Evolutionary conservation across 202 grass and related monocot genomes (phyloP).

Genomic region (Schoenoplectus triqueter): DNA sequence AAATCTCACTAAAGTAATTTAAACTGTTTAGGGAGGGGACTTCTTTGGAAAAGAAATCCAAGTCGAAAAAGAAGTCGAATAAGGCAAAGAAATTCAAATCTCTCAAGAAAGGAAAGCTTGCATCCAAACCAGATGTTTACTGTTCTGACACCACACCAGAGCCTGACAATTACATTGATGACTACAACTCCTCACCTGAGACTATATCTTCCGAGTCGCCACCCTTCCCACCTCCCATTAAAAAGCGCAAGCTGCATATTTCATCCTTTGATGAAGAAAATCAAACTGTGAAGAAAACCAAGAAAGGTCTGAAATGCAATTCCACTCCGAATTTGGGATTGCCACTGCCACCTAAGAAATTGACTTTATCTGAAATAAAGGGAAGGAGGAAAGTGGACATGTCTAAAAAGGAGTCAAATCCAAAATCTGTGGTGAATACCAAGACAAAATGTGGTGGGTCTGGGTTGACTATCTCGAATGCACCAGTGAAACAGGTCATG

Average conservation of each 20-base stretch:
- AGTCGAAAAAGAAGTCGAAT: constrained; percentile 76
- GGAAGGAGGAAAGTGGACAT: constrained; percentile 46
- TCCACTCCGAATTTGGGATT: constrained; percentile 44
- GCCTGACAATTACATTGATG: constrained; percentile 65
- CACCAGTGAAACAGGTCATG: constrained; percentile 74
- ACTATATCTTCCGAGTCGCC: constrained; percentile 67
- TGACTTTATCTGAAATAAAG: constrained; percentile 30
- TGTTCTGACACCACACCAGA: constrained; percentile 59
- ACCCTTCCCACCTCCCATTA: constrained; percentile 51
- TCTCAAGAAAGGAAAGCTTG: constrained; percentile 67
- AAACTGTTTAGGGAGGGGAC: constrained; percentile 34
- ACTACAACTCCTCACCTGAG: constrained; percentile 77
- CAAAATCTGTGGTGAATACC: constrained; percentile 47
- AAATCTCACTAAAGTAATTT: constrained; percentile 1
- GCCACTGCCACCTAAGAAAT: constrained; percentile 54
- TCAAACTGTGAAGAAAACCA: constrained; percentile 72
- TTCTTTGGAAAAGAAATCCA: constrained; percentile 49
- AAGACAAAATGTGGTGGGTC: constrained; percentile 43
- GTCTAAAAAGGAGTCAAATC: constrained; percentile 55
- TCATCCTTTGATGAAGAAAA: constrained; percentile 57
- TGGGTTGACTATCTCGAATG: constrained; percentile 56
- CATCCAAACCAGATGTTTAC: constrained; percentile 67
- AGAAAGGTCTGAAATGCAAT: constrained; percentile 62
- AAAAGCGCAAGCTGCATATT: constrained; percentile 67
- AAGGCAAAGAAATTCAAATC: constrained; percentile 82